phyloP scores from a whole-genome alignment of 768 basidiomycete species.

The Mycena crocata region DNA sequence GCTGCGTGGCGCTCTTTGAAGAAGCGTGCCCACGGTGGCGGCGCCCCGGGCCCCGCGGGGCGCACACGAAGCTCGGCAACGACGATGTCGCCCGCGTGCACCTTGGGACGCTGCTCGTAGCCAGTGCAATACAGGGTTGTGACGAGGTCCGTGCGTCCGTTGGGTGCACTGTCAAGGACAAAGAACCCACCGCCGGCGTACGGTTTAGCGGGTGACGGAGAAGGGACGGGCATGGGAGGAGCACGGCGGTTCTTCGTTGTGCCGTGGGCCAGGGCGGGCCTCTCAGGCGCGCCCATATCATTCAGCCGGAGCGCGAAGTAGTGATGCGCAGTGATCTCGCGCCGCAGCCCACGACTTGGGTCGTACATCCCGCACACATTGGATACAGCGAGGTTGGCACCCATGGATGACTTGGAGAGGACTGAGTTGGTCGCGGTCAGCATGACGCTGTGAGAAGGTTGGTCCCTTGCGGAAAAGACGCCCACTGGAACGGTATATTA shows the following conservation, averaged over 20 bases:
- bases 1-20: conserved; percentile 37
- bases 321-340: conserved; percentile 31
- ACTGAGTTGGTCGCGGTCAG: conserved; percentile 32
- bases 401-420: conserved; percentile 15
- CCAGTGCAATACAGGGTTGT: conserved; percentile 39
- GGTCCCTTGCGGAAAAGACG: conserved; percentile 30
- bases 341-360: conserved; percentile 13
- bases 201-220: neutral
- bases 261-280: neutral
- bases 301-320: conserved; percentile 32
- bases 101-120: conserved; percentile 31
- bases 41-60: conserved; percentile 11
- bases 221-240: neutral
- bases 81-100: conserved; percentile 30
- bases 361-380: conserved; percentile 33
- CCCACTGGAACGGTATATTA: conserved; percentile 2
- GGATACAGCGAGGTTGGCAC: conserved; percentile 21
- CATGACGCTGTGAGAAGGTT: conserved; percentile 25
- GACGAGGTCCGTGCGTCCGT: conserved; percentile 34
- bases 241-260: conserved; percentile 1
- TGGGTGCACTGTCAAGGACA: conserved; percentile 31
- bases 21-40: conserved; percentile 33
- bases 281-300: conserved; percentile 10
- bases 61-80: conserved; percentile 38
- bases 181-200: conserved; percentile 39